phyloP scores from a whole-genome alignment of 2,329 filamentous ascomycete genomes.

The Aspergillus nomiae region DNA sequence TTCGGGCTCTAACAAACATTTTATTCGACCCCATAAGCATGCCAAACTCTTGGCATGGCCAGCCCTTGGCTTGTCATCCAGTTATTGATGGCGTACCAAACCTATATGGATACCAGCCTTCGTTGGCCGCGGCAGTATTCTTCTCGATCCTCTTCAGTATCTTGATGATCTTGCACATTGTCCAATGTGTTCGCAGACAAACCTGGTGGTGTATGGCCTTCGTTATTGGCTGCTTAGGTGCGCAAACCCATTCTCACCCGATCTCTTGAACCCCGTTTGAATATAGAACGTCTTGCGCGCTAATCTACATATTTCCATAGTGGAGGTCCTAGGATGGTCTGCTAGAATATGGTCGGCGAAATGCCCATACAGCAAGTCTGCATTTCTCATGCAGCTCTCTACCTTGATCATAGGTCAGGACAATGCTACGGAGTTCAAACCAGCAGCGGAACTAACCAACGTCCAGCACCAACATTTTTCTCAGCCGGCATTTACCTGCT shows the following conservation, averaged over 20 bases:
- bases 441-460: neutral
- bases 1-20: neutral
- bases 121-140: neutral
- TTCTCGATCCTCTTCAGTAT: neutral
- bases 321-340: neutral
- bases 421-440: neutral
- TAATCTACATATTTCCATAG: neutral
- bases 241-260: neutral
- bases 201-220: neutral
- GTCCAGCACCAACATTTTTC: neutral
- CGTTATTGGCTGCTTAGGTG: neutral
- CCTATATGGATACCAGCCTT: neutral
- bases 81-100: neutral
- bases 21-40: neutral
- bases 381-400: neutral
- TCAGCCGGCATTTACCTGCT: neutral
- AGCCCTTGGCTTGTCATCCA: neutral
- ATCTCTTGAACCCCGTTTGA: neutral
- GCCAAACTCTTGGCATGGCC: neutral
- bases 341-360: neutral
- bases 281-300: neutral
- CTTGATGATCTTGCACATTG: neutral
- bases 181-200: neutral
- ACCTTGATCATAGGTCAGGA: neutral
- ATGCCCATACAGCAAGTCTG: neutral